Evolutionary conservation across 768 basidiomycete genomes (phyloP).

Genomic region (Kwoniella sp.): DNA sequence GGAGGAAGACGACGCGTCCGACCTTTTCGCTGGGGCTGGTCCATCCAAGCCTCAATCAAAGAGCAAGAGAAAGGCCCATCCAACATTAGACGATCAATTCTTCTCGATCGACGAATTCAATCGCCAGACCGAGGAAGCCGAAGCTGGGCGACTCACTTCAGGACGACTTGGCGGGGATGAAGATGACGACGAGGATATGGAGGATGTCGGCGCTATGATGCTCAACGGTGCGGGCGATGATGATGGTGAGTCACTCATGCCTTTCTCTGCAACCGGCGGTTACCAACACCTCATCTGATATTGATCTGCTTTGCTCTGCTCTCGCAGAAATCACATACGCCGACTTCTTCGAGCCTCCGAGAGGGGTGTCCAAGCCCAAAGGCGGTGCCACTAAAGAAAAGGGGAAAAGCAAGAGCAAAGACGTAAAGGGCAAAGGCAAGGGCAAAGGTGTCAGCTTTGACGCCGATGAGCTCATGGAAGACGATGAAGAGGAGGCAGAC

Average conservation of each 20-base stretch:
- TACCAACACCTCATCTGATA: constrained; percentile 5
- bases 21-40: constrained; percentile 37
- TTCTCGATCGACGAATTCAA: constrained; percentile 89
- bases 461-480: constrained; percentile 30
- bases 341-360: constrained; percentile 57
- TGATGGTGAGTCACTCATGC: constrained; percentile 45
- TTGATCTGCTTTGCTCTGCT: neutral
- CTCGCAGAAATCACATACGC: constrained; percentile 52
- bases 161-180: constrained; percentile 63
- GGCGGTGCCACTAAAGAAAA: constrained; percentile 16
- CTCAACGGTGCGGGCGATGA: constrained; percentile 42
- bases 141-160: constrained; percentile 66
- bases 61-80: constrained; percentile 49
- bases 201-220: constrained; percentile 45
- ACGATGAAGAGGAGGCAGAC: constrained; percentile 24
- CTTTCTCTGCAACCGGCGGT: neutral
- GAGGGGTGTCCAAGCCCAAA: constrained; percentile 17
- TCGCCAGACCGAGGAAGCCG: constrained; percentile 75
- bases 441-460: constrained; percentile 34
- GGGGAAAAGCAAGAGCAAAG: constrained; percentile 31
- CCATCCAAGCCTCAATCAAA: constrained; percentile 28
- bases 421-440: constrained; percentile 32
- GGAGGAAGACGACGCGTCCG: constrained; percentile 52
- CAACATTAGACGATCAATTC: constrained; percentile 81
- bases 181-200: constrained; percentile 49